phyloP scores from a whole-genome alignment of 305 asterid species.

The Fraxinus sp. region DNA sequence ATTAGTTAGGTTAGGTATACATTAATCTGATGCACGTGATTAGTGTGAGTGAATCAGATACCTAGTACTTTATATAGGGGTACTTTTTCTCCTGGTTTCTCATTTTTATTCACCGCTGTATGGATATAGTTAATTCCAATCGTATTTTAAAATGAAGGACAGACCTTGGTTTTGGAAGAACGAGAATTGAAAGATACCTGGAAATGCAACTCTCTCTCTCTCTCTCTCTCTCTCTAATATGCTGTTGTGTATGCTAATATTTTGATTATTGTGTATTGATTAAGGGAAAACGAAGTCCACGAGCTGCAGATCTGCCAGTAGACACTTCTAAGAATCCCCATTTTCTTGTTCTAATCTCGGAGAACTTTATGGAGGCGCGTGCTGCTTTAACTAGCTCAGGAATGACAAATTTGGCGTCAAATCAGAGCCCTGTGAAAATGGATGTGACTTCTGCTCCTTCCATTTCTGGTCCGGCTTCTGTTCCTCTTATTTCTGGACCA shows the following conservation, averaged over 20 bases:
- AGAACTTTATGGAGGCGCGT: conserved; percentile 79
- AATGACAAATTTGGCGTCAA: conserved; percentile 52
- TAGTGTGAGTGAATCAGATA: background rate
- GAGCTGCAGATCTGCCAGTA: conserved; percentile 65
- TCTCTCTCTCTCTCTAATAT: background rate
- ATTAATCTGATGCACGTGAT: background rate
- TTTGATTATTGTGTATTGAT: conserved; percentile 24
- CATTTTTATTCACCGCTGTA: background rate
- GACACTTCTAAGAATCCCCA: conserved; percentile 77
- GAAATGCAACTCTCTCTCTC: conserved; percentile 45
- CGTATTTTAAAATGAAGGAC: background rate
- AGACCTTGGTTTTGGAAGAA: conserved; percentile 46
- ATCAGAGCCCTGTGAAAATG: conserved; percentile 73
- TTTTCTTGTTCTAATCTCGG: conserved; percentile 87
- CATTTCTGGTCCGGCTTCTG: conserved; percentile 49
- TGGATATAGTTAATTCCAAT: background rate
- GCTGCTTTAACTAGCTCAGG: conserved; percentile 71
- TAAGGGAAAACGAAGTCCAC: conserved; percentile 80
- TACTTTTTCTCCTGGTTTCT: background rate
- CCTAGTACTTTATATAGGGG: background rate
- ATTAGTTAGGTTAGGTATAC: background rate
- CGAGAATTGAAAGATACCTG: conserved; percentile 14
- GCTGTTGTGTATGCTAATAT: conserved; percentile 29
- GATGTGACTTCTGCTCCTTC: conserved; percentile 61
- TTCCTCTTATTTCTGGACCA: conserved; percentile 61